These are phyloP conservation scores for Cordyceps cateniannulata DNA, from an alignment of 2,329 filamentous ascomycete genomes.

Conservation along the genomic window DNA sequence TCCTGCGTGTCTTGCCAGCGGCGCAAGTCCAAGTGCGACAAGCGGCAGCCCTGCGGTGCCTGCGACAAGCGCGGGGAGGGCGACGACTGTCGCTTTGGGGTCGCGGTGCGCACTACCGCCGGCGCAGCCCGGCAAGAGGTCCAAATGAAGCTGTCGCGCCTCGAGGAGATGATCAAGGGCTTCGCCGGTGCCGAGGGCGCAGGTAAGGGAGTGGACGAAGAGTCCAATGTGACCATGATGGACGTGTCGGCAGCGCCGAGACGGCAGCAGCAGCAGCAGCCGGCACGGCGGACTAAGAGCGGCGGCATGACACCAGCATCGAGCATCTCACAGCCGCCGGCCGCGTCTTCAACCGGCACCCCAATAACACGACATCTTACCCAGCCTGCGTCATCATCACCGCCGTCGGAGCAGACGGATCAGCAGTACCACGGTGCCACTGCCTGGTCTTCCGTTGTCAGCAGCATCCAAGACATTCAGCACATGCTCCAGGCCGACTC, in stretches of 20 bases:
- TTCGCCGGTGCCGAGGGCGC: slow-evolving; percentile 20
- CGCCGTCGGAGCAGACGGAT: not conserved
- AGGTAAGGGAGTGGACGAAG: not conserved
- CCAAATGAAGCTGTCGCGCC: slow-evolving; percentile 31
- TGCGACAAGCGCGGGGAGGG: slow-evolving; percentile 33
- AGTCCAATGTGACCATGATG: not conserved
- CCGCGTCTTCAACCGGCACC: not conserved
- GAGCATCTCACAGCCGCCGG: not conserved
- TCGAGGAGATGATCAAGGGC: slow-evolving; percentile 35
- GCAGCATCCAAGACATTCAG: slow-evolving; percentile 36
- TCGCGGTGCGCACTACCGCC: slow-evolving; percentile 7
- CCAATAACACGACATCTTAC: not conserved
- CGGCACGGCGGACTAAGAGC: not conserved
- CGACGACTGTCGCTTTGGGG: slow-evolving; percentile 26
- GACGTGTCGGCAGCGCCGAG: not conserved
- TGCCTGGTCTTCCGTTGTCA: slow-evolving; percentile 35
- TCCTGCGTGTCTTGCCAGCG: slow-evolving; percentile 36
- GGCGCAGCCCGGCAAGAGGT: slow-evolving; percentile 26
- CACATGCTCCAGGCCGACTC: slow-evolving; percentile 22
- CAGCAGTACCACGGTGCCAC: slow-evolving; percentile 30
- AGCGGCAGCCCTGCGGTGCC: slow-evolving; percentile 32
- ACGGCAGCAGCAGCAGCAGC: not conserved
- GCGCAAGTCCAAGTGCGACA: slow-evolving; percentile 38
- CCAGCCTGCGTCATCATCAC: not conserved
- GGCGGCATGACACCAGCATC: not conserved